Base-by-base conservation (phyloP, 306 rosid species). In the Malus orientalis region DNA sequence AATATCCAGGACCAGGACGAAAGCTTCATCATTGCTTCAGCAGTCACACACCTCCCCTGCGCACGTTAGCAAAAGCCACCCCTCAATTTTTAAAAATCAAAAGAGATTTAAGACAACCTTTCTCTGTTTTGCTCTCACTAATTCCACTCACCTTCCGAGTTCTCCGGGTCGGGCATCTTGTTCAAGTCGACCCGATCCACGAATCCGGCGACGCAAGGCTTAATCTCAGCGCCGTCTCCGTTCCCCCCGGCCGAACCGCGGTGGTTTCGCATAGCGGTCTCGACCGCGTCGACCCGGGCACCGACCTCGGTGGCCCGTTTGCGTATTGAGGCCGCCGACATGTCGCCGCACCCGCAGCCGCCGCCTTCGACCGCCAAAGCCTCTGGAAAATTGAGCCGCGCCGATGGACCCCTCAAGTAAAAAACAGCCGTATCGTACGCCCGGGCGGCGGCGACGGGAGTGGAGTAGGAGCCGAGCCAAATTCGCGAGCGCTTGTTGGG, bases 401-500 rank as follows among this genome's bases (percentile, higher is more conserved):
- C 99, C 0, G 97, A 86, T 1, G 99, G 98, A 7, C 99, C 99
- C 27, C 99, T 76, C 53, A 96, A 84, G 62, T 87, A 87, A 53
- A 92, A 96, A 1, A 96, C 98, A 20, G 99, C 99, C 27, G 99
- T 93, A 81, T 96, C 99, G 83, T 96, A 96, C 4, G 99, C 99
- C 6, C 99, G 61, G 1, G 99, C 99, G 33, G 99, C 99, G 49
- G 99, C 99, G 7, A 96, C 84, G 0, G 99, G 93, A 1, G 99
- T 91, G 13, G 98, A 89, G 83, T 96, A 96, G 1, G 99, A 96
- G 65, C 99, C 99, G 18, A 96, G 90, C 99, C 99, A 96, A 84
- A 96, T 92, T 85, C 99, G 58, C 0, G 99, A 96, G 13, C 99
- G 97, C 80, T 96, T 96, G 70, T 91, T 96, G 22, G 99, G 99